Evolutionary conservation across 2,329 filamentous ascomycete species (phyloP), one percentile per base, ranked within the genome.

Genomic region (Mollisia scopiformis): DNA sequence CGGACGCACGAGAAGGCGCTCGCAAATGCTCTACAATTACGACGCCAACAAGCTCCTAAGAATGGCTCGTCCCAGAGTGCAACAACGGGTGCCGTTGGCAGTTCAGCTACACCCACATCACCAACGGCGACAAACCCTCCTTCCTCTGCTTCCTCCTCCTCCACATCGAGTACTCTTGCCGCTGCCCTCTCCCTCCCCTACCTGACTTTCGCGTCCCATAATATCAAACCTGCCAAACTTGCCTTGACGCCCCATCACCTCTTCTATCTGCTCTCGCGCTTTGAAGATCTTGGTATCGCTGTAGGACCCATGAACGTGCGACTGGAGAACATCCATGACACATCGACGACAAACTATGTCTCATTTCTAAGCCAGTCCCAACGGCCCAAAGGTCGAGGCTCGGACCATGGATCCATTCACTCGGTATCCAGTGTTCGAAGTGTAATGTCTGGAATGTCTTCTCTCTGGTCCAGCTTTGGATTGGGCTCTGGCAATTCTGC

Each of bases 271-370:
- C 85, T 99, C 57, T 97, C 93, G 59, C 91, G 93, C 58, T 97
- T 98, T 76, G 93, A 97, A 79, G 94, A 97, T 66, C 83, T 98
- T 62, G 88, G 88, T 62, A 95, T 98, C 68, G 84, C 89, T 64
- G 93, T 98, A 65, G 95, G 95, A 4, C 93, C 94, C 31, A 97
- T 97, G 93, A 97, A 95, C 73, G 88, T 99, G 62, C 90, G 95
- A 33, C 80, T 98, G 68, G 95, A 99, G 77, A 97, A 96, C 74
- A 87, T 99, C 49, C 92, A 97, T 75, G 92, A 92, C 69, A 88
- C 88, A 2, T 89, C 91, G 6, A 91, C 93, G 23, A 88, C 91
- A 69, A 96, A 95, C 78, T 98, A 98, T 80, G 93, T 98, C 53
- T 98, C 95, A 3, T 99, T 99, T 75, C 84, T 97, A 64, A 89